Base-by-base conservation (phyloP, 129 eudicot genomes). In the Oenanthe sinensis region DNA sequence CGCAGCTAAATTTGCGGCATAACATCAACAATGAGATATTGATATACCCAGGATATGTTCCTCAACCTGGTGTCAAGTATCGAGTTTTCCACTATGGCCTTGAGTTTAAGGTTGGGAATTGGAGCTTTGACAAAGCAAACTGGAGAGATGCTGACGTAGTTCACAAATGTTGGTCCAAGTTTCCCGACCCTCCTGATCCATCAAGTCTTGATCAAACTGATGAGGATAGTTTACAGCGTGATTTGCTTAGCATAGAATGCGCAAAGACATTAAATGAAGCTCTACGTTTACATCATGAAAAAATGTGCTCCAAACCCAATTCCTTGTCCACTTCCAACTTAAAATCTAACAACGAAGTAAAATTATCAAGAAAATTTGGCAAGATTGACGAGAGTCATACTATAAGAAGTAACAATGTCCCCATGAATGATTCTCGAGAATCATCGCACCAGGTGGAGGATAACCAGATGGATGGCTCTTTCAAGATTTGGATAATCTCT, bases 41-140 rank as follows among this genome's bases (percentile, higher is more conserved):
- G 88, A 90, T 96, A 85, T 96, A 96, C 83, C 99, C 99, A 4
- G 97, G 99, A 42, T 90, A 92, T 81, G 78, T 78, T 75, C 99
- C 99, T 14, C 85, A 75, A 55, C 91, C 84, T 20, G 97, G 91
- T 71, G 89, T 90, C 37, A 85, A 79, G 44, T 95, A 95, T 79
- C 87, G 94, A 84, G 94, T 95, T 72, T 90, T 95, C 68, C 99
- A 95, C 85, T 95, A 95, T 30, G 99, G 99, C 6, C 82, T 91
- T 77, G 90, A 89, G 48, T 95, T 88, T 46, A 78, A 79, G 43
- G 99, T 95, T 40, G 96, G 97, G 40, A 87, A 90, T 52, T 95
- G 97, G 97, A 90, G 96, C 79, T 92, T 95, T 85, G 99, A 95
- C 84, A 95, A 95, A 85, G 97, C 97, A 72, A 81, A 87, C 48